A percentile compares a stretch with the other conserved stretches of the same genome.
These are phyloP conservation scores for Cornus kousa DNA, from an alignment of 148 eudicot genomes.

Conservation along the genomic window DNA sequence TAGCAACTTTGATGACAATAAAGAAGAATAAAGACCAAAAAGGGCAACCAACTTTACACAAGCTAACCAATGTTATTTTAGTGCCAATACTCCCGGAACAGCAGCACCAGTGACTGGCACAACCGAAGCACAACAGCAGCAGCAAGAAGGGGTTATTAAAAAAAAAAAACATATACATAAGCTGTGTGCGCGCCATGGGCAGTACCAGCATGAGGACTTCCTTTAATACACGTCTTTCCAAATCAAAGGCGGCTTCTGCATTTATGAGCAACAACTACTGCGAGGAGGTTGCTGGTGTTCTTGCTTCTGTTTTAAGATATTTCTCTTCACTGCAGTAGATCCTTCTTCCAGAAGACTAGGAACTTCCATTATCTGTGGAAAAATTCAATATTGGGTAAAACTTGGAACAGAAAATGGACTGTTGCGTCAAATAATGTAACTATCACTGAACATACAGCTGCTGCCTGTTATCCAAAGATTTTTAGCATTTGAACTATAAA, in stretches of 20 bases:
- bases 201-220: neutral
- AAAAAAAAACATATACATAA: conserved; percentile 18
- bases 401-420: neutral
- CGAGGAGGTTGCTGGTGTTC: conserved; percentile 38
- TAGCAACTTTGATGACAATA: neutral
- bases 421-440: no score
- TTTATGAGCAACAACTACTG: conserved; percentile 67
- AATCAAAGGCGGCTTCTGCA: neutral
- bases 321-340: conserved; percentile 65
- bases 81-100: conserved; percentile 2
- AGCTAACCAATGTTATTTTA: conserved; percentile 4
- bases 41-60: conserved; percentile 13
- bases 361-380: conserved; percentile 61
- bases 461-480: no score
- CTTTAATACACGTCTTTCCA: neutral
- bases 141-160: neutral
- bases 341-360: conserved; percentile 92
- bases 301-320: conserved; percentile 74
- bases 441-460: no score
- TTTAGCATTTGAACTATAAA: no score
- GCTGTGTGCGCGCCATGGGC: neutral
- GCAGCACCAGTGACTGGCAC: conserved; percentile 2
- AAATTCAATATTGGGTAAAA: neutral
- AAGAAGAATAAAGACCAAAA: neutral
- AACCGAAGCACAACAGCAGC: conserved; percentile 4